Conservation (phyloP, 225 moss, liverwort and hornwort genomes). For the Marchantia paleacea region DNA sequence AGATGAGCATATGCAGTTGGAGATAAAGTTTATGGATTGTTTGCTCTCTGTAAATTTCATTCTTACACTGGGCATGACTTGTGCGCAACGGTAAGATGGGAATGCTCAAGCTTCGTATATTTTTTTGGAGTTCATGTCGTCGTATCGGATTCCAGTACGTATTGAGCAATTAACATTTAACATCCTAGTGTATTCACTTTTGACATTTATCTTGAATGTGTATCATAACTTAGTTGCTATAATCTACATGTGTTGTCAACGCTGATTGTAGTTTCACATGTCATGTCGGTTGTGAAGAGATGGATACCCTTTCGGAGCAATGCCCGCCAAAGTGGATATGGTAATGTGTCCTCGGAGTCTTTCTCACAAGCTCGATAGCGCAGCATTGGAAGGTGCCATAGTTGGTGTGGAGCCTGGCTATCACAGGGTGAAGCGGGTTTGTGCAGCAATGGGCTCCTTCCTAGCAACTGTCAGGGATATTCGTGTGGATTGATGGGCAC, state of each 20-base stretch:
- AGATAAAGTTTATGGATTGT: slow-evolving; percentile 32
- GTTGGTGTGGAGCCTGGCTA: slow-evolving; percentile 29
- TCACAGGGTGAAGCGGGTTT: slow-evolving; percentile 26
- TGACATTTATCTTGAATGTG: background rate
- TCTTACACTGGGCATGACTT: slow-evolving; percentile 27
- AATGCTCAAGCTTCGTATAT: background rate
- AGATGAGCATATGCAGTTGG: slow-evolving; percentile 27
- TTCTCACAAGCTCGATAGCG: slow-evolving; percentile 21
- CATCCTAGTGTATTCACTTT: too few species aligned
- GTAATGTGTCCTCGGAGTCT: slow-evolving; percentile 10
- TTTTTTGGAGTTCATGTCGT: background rate
- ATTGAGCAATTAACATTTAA: too few species aligned
- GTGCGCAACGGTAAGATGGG: background rate
- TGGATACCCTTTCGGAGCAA: slow-evolving; percentile 34
- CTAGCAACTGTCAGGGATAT: slow-evolving; percentile 22
- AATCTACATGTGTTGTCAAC: background rate
- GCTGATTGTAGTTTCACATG: background rate
- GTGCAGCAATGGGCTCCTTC: slow-evolving; percentile 28
- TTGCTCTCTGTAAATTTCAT: slow-evolving; percentile 24
- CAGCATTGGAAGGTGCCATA: slow-evolving; percentile 20
- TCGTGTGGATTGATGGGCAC: background rate
- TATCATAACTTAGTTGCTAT: too few species aligned
- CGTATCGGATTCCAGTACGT: background rate
- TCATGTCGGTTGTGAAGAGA: slow-evolving; percentile 17
- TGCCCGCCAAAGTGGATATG: slow-evolving; percentile 21